Base-by-base conservation (phyloP, 2,329 filamentous ascomycete species). In the Penicillium sp. region DNA sequence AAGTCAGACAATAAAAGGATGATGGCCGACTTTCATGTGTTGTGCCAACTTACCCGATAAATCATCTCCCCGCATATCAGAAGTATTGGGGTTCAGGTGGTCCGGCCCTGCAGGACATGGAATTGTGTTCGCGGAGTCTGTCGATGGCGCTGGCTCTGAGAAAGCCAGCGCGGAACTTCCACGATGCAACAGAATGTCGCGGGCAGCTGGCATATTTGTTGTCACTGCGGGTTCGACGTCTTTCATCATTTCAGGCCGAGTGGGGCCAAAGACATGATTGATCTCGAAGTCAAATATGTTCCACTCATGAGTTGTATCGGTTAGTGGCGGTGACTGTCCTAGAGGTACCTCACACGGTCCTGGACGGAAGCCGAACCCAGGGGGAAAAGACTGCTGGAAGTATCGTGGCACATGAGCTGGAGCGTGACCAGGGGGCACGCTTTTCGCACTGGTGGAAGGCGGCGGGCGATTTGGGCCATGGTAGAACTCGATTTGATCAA, bases 211-310 rank as follows among this genome's bases (percentile, higher is more conserved):
- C n/a, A 52, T 55, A 29, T 26, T 33, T 55, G 4, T 55, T 57
- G 22, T 52, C 18, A 47, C 52, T 51, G 6, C 2, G 27, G 29
- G 26, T 43, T 40, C 55, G 42, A 54, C 22, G 41, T 40, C 52
- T 51, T 55, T 49, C n/a, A 33, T 29, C 4, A 42, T 20, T 25
- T 37, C 7, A 54, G 37, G 20, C 45, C 2, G 27, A 54, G 45
- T 44, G 9, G 35, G 45, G 5, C 35, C 12, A 14, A 14, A 31
- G 12, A 14, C 4, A 31, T 31, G 12, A 23, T 57, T 49, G 23
- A 57, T 54, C 55, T 51, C 42, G 27, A 57, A 31, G 31, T 57
- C 27, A 57, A 54, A 57, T 33, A 51, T 51, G 6, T 57, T 57
- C 55, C 27, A 57, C 45, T 47, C 5, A 51, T 57, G n/a, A 47